Evolutionary conservation across 768 basidiomycete genomes (phyloP).

Genomic region (Russula lepida): DNA sequence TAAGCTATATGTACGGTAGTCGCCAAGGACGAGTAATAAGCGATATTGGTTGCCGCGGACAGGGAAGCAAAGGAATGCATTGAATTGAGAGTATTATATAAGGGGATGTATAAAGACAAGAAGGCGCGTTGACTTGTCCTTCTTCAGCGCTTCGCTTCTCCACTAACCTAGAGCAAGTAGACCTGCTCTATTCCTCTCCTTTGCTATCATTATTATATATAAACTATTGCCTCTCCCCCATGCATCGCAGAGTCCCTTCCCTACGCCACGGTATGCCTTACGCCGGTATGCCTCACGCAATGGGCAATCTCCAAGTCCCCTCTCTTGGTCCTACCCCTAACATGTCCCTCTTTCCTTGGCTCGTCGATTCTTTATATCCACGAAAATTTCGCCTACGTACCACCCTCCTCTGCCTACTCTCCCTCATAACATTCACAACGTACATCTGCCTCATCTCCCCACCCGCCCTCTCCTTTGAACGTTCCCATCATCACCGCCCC

Average conservation of each 20-base stretch:
- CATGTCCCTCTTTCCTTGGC: not conserved
- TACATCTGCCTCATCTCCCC: conserved; percentile 19
- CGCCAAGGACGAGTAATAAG: not conserved
- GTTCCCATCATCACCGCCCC: not conserved
- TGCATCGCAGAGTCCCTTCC: conserved; percentile 18
- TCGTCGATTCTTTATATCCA: conserved; percentile 13
- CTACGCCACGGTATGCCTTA: conserved; percentile 13
- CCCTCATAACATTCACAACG: conserved; percentile 9
- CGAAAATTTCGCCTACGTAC: conserved; percentile 16
- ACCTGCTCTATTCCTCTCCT: not conserved
- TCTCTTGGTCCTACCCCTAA: not conserved
- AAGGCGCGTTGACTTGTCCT: not conserved
- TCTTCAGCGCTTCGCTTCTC: not conserved
- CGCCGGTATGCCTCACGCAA: conserved; percentile 1
- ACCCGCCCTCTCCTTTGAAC: conserved; percentile 1
- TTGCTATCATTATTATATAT: conserved; percentile 15
- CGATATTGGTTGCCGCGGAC: not conserved
- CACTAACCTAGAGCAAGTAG: not conserved
- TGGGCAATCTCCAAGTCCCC: not conserved
- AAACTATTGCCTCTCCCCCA: not conserved
- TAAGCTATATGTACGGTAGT: too few species aligned
- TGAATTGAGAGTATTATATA: not conserved
- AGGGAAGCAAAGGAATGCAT: not conserved
- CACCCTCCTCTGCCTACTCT: conserved; percentile 17
- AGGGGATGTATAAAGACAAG: not conserved